Conservation (phyloP, 805 yeast genomes). For the Yarrowia bubula region DNA sequence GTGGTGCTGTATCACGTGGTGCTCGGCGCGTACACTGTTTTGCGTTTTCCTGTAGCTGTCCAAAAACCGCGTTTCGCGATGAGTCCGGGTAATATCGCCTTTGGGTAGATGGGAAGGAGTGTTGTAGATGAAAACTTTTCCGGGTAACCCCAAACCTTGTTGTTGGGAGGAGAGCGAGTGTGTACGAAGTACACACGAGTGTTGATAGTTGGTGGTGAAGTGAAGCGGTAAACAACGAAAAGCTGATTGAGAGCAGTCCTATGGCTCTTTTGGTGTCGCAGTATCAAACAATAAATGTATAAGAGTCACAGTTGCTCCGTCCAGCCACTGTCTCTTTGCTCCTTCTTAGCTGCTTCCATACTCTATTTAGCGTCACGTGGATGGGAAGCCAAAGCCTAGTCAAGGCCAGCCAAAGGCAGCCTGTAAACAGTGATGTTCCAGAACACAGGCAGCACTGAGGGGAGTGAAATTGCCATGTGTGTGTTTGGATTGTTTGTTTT, state of each 20-base stretch:
- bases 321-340: background rate
- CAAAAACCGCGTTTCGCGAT: constrained; percentile 22
- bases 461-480: too few species aligned
- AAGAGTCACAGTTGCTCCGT: too few species aligned
- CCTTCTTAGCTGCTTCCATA: background rate
- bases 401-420: too few species aligned
- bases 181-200: too few species aligned
- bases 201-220: too few species aligned
- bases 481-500: too few species aligned
- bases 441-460: too few species aligned
- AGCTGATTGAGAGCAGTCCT: too few species aligned
- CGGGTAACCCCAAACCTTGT: constrained; percentile 25
- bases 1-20: constrained; percentile 20
- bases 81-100: constrained; percentile 23
- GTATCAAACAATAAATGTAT: too few species aligned
- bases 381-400: background rate
- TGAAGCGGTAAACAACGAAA: too few species aligned
- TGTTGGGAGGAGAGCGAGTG: constrained; percentile 20
- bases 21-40: constrained; percentile 11
- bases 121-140: constrained; percentile 26
- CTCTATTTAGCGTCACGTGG: background rate
- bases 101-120: constrained; percentile 26
- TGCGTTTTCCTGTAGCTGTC: constrained; percentile 23
- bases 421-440: too few species aligned
- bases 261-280: too few species aligned